Conservation (phyloP, 345 rosid genomes). For the Hibiscus mutabilis region DNA sequence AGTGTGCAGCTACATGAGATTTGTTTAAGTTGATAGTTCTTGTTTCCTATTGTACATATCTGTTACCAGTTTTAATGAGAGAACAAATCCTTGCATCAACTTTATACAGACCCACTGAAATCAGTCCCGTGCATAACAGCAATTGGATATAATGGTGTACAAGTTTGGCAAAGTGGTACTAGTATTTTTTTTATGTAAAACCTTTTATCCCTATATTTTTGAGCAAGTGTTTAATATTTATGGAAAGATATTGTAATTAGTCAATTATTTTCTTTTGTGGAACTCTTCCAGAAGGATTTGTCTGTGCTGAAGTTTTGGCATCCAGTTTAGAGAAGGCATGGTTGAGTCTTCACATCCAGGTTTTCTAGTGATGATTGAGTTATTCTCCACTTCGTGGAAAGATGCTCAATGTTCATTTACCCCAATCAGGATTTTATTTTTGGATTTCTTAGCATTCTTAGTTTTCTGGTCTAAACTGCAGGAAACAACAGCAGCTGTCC, state of each 20-base stretch:
- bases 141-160: conserved; percentile 74
- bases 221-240: background rate
- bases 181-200: background rate
- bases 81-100: conserved; percentile 52
- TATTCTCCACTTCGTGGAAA: background rate
- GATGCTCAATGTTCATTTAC: background rate
- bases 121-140: conserved; percentile 73
- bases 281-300: conserved; percentile 51
- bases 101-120: conserved; percentile 57
- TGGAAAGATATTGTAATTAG: background rate
- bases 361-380: conserved; percentile 17
- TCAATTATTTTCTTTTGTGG: conserved; percentile 13
- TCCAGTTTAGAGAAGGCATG: conserved; percentile 74
- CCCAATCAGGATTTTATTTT: background rate
- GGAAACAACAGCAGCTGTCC: conserved; percentile 74
- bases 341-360: conserved; percentile 84
- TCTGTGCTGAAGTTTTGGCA: conserved; percentile 62
- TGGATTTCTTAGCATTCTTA: background rate
- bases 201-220: background rate
- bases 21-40: background rate
- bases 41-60: background rate
- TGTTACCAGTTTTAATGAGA: background rate
- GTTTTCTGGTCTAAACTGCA: conserved; percentile 18
- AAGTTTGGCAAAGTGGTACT: conserved; percentile 76
- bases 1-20: background rate